Evolutionary conservation across 805 yeast species (phyloP), one percentile per base, ranked within the genome.

Genomic region (Lipomyces starkeyi): DNA sequence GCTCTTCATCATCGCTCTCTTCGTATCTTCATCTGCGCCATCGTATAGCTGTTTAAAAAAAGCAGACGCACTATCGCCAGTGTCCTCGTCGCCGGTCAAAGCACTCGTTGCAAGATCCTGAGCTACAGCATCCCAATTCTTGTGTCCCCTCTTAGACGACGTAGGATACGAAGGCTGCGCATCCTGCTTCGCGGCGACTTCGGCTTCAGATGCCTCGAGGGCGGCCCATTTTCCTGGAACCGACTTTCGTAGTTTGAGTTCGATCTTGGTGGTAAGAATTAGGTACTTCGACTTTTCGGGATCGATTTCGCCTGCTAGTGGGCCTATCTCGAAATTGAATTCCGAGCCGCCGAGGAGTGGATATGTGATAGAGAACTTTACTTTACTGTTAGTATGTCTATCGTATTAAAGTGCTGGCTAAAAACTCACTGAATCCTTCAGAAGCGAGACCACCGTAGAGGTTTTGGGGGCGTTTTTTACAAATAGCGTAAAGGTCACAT

Each of bases 1-100:
- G 63, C 97, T 91, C 80, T 95, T 95, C 97, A 91, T 90, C 98
- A 95, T 95, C 1, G 99, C 99, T 62, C 96, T 83, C 73, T 82
- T 83, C 0, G 97, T 89, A 74, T 95, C 97, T 7, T 90, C 95
- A 76, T 93, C 97, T 0, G 97, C 94, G 71, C 85, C 88, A 34
- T 84, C 83, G 79, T 90, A 95, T 11, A 95, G 76, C 71, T 87
- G 83, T 73, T 87, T 85, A 80, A 95, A 95, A 74, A 95, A 93
- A 29, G 84, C 85, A 14, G 81, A 82, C 32, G 80, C 83, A 17
- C 81, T 82, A 13, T 80, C 84, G 0, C 78, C 81, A 2, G 84
- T 86, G 0, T 79, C 83, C 5, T 80, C 85, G 1, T 80, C 83
- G 11, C 80, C 85, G 7, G 61, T 54, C 29, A 25, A 35, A 14